phyloP scores from a whole-genome alignment of 2,329 filamentous ascomycete species.

The Pseudocercospora musae region DNA sequence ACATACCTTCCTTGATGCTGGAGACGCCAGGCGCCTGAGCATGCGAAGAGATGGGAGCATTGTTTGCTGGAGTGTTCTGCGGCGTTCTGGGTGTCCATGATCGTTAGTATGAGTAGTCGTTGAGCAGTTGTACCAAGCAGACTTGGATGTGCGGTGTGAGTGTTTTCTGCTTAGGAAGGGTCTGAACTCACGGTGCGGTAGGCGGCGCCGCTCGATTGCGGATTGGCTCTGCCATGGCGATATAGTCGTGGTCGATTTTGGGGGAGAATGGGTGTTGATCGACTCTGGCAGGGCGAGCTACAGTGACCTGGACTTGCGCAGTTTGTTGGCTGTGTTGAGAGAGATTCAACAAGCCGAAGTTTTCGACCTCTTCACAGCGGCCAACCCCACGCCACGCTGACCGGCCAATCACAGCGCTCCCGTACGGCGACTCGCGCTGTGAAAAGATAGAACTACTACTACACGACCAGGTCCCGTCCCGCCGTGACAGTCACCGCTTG shows the following conservation, averaged over 20 bases:
- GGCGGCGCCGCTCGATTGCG: constrained; percentile 11
- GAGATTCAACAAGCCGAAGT: neutral
- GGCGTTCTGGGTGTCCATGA: constrained; percentile 67
- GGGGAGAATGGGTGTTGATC: neutral
- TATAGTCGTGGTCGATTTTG: neutral
- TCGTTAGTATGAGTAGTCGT: constrained; percentile 27
- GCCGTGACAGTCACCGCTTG: neutral
- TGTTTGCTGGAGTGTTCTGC: constrained; percentile 90
- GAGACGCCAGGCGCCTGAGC: constrained; percentile 91
- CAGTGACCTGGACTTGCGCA: neutral
- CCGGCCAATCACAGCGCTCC: constrained; percentile 1
- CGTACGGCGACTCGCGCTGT: neutral
- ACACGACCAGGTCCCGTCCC: neutral
- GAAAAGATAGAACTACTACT: too few relatives aligned
- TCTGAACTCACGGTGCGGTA: constrained; percentile 17
- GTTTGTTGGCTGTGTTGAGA: neutral
- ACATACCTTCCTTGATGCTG: constrained; percentile 95
- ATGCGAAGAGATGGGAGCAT: constrained; percentile 95
- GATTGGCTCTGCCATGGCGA: constrained; percentile 21
- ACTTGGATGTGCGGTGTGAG: constrained; percentile 5
- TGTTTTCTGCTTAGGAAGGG: constrained; percentile 4
- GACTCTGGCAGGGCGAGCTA: neutral
- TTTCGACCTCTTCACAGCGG: neutral
- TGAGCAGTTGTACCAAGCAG: neutral
- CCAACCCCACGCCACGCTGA: neutral